Conservation (phyloP, 108 stramenopile species). For the Bacterosira constricta region DNA sequence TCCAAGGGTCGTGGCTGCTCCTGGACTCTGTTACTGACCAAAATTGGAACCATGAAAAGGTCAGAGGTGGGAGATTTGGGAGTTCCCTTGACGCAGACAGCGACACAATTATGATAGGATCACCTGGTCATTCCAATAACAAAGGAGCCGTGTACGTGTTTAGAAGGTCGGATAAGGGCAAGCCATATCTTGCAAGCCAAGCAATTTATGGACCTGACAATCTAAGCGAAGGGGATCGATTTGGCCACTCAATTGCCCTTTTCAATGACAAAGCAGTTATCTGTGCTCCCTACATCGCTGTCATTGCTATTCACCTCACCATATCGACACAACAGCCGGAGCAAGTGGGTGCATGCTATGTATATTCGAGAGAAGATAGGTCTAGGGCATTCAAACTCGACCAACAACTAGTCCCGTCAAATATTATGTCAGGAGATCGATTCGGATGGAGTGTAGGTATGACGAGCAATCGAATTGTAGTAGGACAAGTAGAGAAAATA, state of each 20-base stretch:
- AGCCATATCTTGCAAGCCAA: slow-evolving; percentile 40
- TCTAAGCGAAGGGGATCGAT: slow-evolving; percentile 25
- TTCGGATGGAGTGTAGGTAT: slow-evolving; percentile 61
- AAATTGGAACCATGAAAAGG: slow-evolving; percentile 33
- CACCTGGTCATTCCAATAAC: slow-evolving; percentile 28
- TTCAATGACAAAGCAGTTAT: slow-evolving; percentile 36
- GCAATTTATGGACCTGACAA: slow-evolving; percentile 36
- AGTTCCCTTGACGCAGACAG: slow-evolving; percentile 28
- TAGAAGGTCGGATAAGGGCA: slow-evolving; percentile 16
- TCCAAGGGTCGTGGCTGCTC: slow-evolving; percentile 17
- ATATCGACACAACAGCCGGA: background rate
- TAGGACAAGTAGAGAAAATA: slow-evolving; percentile 54
- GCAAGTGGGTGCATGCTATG: slow-evolving; percentile 57
- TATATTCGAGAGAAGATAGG: slow-evolving; percentile 41
- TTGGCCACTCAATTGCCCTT: slow-evolving; percentile 46
- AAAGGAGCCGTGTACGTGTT: slow-evolving; percentile 46
- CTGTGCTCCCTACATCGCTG: slow-evolving; percentile 45
- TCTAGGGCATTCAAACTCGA: slow-evolving; percentile 22
- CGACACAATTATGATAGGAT: slow-evolving; percentile 37
- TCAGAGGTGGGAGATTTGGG: slow-evolving; percentile 36
- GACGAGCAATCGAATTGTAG: slow-evolving; percentile 42
- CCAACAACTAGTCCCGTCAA: slow-evolving; percentile 53
- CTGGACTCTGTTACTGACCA: slow-evolving; percentile 29
- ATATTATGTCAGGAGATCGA: slow-evolving; percentile 54
- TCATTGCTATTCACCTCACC: slow-evolving; percentile 18